Conservation (phyloP, 352 stramenopile genomes). For the Globisporangium cystogenes region DNA sequence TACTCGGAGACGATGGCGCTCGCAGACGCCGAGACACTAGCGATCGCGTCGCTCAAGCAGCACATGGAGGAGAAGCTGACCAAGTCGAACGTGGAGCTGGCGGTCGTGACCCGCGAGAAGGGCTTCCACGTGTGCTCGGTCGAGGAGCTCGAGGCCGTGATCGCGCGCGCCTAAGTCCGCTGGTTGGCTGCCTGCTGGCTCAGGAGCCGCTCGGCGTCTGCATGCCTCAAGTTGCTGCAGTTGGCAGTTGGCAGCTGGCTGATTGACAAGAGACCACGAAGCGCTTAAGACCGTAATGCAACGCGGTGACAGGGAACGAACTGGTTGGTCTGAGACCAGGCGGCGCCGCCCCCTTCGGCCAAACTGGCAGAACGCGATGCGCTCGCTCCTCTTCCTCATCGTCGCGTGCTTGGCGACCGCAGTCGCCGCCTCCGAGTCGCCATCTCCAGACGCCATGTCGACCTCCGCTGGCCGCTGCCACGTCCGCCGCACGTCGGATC, state of each 20-base stretch:
- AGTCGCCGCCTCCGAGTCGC: neutral
- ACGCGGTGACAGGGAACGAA: too few species aligned
- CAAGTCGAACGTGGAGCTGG: constrained; percentile 98
- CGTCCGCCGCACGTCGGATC: neutral
- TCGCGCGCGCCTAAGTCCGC: constrained; percentile 64
- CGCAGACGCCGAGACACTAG: constrained; percentile 95
- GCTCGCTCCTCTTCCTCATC: too few species aligned
- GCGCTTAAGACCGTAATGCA: too few species aligned
- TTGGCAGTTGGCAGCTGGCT: too few species aligned
- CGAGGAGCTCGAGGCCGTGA: constrained; percentile 91
- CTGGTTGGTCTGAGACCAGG: too few species aligned
- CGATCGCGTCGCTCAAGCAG: constrained; percentile 96
- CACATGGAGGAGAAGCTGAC: constrained; percentile 99
- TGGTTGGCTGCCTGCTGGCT: neutral
- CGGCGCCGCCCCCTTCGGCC: too few species aligned
- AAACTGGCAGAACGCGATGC: too few species aligned
- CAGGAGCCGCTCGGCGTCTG: neutral
- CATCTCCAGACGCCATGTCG: too few species aligned
- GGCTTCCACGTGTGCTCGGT: constrained; percentile 95
- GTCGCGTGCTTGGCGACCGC: too few species aligned
- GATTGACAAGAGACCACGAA: neutral
- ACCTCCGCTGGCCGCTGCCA: neutral
- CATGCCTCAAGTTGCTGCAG: too few species aligned
- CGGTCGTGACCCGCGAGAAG: constrained; percentile 91
- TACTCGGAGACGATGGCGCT: constrained; percentile 96